Conservation (phyloP, 306 rosid genomes). For the Inga oerstediana region DNA sequence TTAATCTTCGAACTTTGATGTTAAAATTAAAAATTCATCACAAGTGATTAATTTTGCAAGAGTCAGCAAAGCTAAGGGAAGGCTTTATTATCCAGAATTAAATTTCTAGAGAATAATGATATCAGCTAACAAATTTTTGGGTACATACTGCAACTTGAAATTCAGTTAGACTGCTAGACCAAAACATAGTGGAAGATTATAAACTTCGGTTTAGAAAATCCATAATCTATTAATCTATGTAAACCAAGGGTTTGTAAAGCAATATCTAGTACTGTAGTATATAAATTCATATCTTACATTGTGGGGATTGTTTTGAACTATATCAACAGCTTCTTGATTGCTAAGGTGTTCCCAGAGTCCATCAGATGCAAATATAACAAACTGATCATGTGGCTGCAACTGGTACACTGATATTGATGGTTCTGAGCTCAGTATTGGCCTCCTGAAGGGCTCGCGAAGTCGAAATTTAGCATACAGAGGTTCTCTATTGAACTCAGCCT, state of each 20-base stretch:
- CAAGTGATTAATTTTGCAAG: not conserved
- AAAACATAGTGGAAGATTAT: not conserved
- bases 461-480: conserved; percentile 69
- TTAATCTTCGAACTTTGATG: not conserved
- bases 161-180: not conserved
- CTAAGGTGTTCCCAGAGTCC: conserved; percentile 83
- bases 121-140: not conserved
- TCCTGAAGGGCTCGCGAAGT: conserved; percentile 62
- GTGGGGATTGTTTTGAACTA: conserved; percentile 66
- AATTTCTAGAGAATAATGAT: not conserved
- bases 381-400: conserved; percentile 66
- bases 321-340: conserved; percentile 76
- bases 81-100: not conserved
- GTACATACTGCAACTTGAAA: not conserved
- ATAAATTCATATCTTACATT: conserved; percentile 48
- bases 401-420: conserved; percentile 55
- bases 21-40: not conserved
- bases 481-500: conserved; percentile 70
- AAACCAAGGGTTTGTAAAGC: conserved; percentile 3
- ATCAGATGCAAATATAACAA: conserved; percentile 76
- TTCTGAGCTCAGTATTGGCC: conserved; percentile 65
- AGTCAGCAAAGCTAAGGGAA: not conserved
- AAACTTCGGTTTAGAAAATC: not conserved
- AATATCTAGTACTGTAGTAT: conserved; percentile 17
- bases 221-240: not conserved